phyloP scores from a whole-genome alignment of 169 alveolate species.

The Plasmodium ovale region DNA sequence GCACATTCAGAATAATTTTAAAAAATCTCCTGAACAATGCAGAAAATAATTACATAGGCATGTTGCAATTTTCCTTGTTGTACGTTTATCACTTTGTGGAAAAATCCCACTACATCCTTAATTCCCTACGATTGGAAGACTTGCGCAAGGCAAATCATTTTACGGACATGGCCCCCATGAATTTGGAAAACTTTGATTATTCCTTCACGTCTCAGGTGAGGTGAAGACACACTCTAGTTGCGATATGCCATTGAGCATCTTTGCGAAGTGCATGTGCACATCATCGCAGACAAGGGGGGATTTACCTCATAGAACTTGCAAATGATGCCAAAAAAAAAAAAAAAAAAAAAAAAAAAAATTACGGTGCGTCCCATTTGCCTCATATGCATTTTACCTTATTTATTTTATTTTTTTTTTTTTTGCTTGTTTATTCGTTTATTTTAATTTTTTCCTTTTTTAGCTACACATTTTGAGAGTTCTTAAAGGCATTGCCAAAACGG shows the following conservation, averaged over 20 bases:
- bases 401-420: neutral
- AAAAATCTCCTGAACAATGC: constrained; percentile 24
- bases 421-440: neutral
- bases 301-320: too few species aligned
- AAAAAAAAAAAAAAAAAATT: too few species aligned
- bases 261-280: neutral
- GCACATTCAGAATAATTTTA: constrained; percentile 6
- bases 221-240: neutral
- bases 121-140: neutral
- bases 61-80: constrained; percentile 45
- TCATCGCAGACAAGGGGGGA: too few species aligned
- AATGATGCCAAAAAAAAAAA: too few species aligned
- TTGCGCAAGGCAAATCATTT: constrained; percentile 21
- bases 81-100: constrained; percentile 44
- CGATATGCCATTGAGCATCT: neutral
- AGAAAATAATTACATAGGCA: constrained; percentile 62
- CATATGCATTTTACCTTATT: neutral
- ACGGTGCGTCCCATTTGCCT: too few species aligned
- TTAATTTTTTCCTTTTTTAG: constrained; percentile 9
- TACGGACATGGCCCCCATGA: neutral
- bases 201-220: constrained; percentile 52
- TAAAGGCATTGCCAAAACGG: constrained; percentile 15
- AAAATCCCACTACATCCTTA: constrained; percentile 2
- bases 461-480: constrained; percentile 59
- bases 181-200: constrained; percentile 33